These are phyloP conservation scores for Coelastrella sp. DNA, from an alignment of 139 green algal genomes.

Conservation along the genomic window DNA sequence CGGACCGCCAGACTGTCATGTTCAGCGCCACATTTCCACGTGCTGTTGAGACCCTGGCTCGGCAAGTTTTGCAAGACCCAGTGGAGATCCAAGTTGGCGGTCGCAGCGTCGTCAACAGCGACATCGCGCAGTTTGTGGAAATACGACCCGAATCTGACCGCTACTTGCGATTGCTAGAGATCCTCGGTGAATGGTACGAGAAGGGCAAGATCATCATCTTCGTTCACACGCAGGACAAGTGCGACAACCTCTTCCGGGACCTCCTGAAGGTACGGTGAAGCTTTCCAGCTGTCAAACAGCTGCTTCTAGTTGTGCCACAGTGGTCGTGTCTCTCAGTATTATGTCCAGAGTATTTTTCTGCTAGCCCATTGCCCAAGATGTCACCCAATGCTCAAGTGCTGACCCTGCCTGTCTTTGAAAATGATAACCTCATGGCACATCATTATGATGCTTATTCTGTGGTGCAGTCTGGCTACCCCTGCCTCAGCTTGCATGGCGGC, in stretches of 20 bases:
- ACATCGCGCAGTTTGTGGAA: slow-evolving; percentile 96
- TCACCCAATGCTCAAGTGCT: too few species aligned
- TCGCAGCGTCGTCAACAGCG: slow-evolving; percentile 91
- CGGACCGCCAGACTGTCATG: slow-evolving; percentile 97
- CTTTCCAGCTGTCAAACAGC: too few species aligned
- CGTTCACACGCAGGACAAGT: slow-evolving; percentile 89
- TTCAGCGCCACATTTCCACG: slow-evolving; percentile 98
- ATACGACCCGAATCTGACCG: slow-evolving; percentile 86
- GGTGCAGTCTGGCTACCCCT: slow-evolving; percentile 87
- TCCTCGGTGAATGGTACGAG: slow-evolving; percentile 91
- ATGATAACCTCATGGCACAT: too few species aligned
- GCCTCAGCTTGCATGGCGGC: slow-evolving; percentile 94
- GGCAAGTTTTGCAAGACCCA: slow-evolving; percentile 76
- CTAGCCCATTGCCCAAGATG: too few species aligned
- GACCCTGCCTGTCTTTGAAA: too few species aligned
- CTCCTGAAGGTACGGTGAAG: slow-evolving; percentile 61
- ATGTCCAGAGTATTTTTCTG: too few species aligned
- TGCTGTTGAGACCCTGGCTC: slow-evolving; percentile 81
- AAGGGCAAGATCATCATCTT: slow-evolving; percentile 82
- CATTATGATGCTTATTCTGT: not conserved
- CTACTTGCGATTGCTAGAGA: slow-evolving; percentile 96
- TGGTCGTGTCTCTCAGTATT: too few species aligned
- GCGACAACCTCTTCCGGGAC: slow-evolving; percentile 94
- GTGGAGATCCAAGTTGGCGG: slow-evolving; percentile 93
- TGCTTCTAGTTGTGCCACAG: too few species aligned